phyloP scores from a whole-genome alignment of 139 green algal species.

The Picochlorum costavermella region DNA sequence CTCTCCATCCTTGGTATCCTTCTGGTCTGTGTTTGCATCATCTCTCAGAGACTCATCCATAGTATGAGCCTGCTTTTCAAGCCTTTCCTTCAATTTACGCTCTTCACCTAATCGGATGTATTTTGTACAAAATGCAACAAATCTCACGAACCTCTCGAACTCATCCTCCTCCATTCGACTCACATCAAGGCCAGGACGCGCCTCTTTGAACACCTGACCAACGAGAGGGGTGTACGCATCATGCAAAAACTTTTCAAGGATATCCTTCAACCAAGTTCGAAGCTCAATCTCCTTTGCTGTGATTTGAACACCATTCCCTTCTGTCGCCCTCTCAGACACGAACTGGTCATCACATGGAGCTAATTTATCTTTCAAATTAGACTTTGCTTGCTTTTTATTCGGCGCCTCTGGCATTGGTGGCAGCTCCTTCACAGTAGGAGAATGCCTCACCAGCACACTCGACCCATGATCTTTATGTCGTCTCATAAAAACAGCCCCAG shows the following conservation, averaged over 20 bases:
- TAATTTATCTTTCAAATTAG: background rate
- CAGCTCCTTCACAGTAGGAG: conserved; percentile 17
- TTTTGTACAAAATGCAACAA: conserved; percentile 48
- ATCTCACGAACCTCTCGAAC: conserved; percentile 47
- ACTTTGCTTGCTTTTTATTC: conserved; percentile 15
- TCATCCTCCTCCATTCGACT: conserved; percentile 38
- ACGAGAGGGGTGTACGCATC: conserved; percentile 14
- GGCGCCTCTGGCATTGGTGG: conserved; percentile 11
- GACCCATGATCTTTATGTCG: conserved; percentile 22
- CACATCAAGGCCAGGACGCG: conserved; percentile 50
- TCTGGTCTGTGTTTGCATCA: conserved; percentile 1
- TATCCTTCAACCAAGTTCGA: conserved; percentile 3
- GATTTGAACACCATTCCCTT: too few relatives aligned
- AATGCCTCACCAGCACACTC: conserved; percentile 25
- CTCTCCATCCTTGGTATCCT: conserved; percentile 5
- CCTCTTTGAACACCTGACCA: conserved; percentile 28
- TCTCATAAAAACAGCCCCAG: conserved; percentile 24
- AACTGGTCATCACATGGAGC: background rate
- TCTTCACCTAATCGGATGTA: conserved; percentile 54
- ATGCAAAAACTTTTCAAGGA: conserved; percentile 7
- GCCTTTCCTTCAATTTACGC: conserved; percentile 4
- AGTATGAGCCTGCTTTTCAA: background rate
- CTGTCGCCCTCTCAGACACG: background rate
- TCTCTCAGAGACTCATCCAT: background rate
- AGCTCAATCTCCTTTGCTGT: background rate